These are phyloP conservation scores for Lasiosphaeria hispida DNA, from an alignment of 495 filamentous ascomycete species.

Conservation along the genomic window DNA sequence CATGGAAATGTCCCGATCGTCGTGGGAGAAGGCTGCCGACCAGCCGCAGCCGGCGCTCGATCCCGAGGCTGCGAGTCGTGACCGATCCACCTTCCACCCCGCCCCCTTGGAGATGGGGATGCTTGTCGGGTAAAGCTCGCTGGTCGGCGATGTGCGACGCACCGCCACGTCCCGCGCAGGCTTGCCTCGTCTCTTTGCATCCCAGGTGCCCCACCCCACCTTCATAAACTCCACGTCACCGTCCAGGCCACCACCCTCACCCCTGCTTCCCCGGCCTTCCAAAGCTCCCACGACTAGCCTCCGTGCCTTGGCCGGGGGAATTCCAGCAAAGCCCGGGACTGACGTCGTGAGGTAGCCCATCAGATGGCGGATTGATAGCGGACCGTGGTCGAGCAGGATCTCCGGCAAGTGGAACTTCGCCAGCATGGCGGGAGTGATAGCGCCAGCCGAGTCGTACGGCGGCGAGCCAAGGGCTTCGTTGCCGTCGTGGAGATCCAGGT, in stretches of 20 bases:
- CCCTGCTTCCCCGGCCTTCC: slow-evolving; percentile 66
- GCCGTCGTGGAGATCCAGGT: slow-evolving; percentile 79
- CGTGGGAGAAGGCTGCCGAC: slow-evolving; percentile 66
- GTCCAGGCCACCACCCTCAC: slow-evolving; percentile 61
- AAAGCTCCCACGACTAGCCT: slow-evolving; percentile 82
- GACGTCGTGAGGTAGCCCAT: slow-evolving; percentile 90
- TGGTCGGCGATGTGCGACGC: slow-evolving; percentile 46
- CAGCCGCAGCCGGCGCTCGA: slow-evolving; percentile 54
- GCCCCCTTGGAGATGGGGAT: slow-evolving; percentile 63
- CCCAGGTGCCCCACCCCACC: slow-evolving; percentile 96
- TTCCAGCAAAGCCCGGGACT: slow-evolving; percentile 87
- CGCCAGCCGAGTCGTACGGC: slow-evolving; percentile 68
- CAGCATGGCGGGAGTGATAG: slow-evolving; percentile 81
- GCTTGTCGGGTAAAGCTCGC: slow-evolving; percentile 56
- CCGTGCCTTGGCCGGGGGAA: slow-evolving; percentile 87
- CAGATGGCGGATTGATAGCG: slow-evolving; percentile 89
- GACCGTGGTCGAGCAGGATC: slow-evolving; percentile 84
- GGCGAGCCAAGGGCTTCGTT: slow-evolving; percentile 55
- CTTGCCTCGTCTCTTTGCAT: slow-evolving; percentile 73
- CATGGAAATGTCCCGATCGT: slow-evolving; percentile 69
- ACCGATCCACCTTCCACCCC: slow-evolving; percentile 46
- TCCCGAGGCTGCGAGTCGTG: slow-evolving; percentile 43
- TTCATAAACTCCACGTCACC: slow-evolving; percentile 91
- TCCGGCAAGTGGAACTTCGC: slow-evolving; percentile 89
- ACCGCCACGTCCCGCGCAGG: slow-evolving; percentile 46